Evolutionary conservation across 73 alveolate genomes (phyloP).

Genomic region (Symbiodinium pilosum): DNA sequence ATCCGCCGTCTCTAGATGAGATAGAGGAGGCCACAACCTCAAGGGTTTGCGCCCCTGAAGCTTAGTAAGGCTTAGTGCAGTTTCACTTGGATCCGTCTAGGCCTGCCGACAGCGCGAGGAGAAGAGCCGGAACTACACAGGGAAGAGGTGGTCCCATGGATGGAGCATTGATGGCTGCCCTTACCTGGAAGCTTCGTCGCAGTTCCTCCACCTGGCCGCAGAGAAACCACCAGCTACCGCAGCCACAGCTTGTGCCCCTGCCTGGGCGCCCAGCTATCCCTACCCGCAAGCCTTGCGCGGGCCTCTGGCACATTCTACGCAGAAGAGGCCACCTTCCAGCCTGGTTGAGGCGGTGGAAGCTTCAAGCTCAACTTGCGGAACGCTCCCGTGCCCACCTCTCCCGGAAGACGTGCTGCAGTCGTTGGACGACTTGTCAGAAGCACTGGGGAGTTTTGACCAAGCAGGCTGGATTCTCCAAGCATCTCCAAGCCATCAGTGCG

Average conservation of each 20-base stretch:
- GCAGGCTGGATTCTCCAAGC: not conserved
- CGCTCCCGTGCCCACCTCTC: not conserved
- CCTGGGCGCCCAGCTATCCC: conserved; percentile 67
- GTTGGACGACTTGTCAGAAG: not conserved
- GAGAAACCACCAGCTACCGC: not conserved
- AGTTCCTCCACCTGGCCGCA: not conserved
- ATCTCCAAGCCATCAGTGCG: too few relatives aligned
- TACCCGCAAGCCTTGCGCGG: conserved; percentile 6
- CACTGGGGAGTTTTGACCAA: not conserved
- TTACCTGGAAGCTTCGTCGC: conserved; percentile 28
- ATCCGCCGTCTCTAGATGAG: too few relatives aligned
- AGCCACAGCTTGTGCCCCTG: not conserved
- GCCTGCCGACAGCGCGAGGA: conserved; percentile 15
- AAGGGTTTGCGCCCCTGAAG: too few relatives aligned
- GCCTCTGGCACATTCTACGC: not conserved
- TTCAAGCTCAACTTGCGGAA: not conserved
- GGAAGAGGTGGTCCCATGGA: conserved; percentile 68
- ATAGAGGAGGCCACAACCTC: too few relatives aligned
- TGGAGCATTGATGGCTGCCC: conserved; percentile 84
- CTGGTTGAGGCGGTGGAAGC: not conserved
- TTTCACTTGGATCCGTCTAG: not conserved
- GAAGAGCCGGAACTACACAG: conserved; percentile 22
- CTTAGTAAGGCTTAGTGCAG: not conserved
- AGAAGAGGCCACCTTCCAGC: not conserved
- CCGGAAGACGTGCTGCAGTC: not conserved